phyloP scores from a whole-genome alignment of 129 eudicot genomes.

The Calendula officinalis region DNA sequence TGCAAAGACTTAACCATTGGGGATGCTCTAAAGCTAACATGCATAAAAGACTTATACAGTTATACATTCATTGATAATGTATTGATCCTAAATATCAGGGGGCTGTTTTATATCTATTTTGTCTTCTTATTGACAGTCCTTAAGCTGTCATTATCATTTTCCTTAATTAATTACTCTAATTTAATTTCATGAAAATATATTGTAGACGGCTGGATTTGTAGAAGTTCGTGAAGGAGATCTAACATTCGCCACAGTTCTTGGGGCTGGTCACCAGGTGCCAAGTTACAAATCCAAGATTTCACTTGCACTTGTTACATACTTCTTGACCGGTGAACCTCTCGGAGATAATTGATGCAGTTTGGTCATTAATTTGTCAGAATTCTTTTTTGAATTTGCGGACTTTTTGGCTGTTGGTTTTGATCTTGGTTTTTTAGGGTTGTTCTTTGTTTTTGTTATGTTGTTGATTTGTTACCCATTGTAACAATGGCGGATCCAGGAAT shows the following conservation, averaged over 20 bases:
- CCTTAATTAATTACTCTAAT: no score
- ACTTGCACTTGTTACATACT: conserved; percentile 52
- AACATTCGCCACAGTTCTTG: conserved; percentile 75
- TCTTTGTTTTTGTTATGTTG: background rate
- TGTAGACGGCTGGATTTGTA: conserved; percentile 67
- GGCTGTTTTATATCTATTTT: no score
- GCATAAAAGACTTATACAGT: no score
- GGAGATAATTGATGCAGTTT: conserved; percentile 9
- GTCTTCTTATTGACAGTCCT: no score
- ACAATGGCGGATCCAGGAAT: background rate
- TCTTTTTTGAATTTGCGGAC: background rate
- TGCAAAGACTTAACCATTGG: no score
- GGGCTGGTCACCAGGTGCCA: conserved; percentile 93
- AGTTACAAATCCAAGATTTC: conserved; percentile 63
- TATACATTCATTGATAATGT: no score
- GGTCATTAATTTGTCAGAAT: background rate
- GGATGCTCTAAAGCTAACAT: no score
- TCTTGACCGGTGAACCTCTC: conserved; percentile 54
- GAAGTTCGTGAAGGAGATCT: conserved; percentile 59
- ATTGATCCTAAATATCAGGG: no score
- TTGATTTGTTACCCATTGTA: background rate
- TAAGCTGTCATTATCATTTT: no score
- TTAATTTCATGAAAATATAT: background rate
- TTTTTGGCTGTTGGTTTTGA: background rate
- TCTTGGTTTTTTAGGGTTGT: background rate